Evolutionary conservation across 1,139 yeast species (phyloP), one percentile per base, ranked within the genome.

Genomic region (Arxiozyma slooffiae): DNA sequence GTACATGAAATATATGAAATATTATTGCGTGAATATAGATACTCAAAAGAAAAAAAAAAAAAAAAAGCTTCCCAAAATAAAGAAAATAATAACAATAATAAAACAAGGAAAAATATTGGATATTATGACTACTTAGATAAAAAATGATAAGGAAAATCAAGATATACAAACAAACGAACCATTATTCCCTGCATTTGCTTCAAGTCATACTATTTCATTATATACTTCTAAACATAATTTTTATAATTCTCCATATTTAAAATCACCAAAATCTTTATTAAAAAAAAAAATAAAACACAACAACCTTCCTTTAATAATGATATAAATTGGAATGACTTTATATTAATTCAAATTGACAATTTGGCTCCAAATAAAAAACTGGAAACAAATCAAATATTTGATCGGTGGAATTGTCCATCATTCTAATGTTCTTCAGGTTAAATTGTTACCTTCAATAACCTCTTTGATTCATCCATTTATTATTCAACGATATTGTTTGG

Each of bases 301-400:
- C 34, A 40, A 21, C 5, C 34, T 7, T 6, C 41, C 2, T 21
- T 24, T n/a, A 39, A 22, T 23, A 22, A n/a, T 22, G 37, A n/a
- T 26, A 39, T 21, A 38, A n/a, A 20, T 20, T 8, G 17, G 8
- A 40, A 38, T 22, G 49, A 52, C 8, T 49, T 50, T 7, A 47
- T 56, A 11, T 38, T 52, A 37, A 37, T 60, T 21, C 55, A 62
- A 48, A 59, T 66, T 22, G 68, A 64, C 49, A 64, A 66, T 54
- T 48, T 66, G 34, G 68, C 69, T 38, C 67, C 66, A 37, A 63
- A 62, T 20, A 64, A 66, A 52, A n/a, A 57, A 57, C 34, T 64
- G 68, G 68, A 60, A 60, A 45, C 66, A 66, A 48, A 58, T 66
- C 18, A 61, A 60, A 48, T 63, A 64, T 50, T 52, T 64, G 41